Evolutionary conservation across 2,329 filamentous ascomycete genomes (phyloP).

Genomic region (Trichoderma sp.): DNA sequence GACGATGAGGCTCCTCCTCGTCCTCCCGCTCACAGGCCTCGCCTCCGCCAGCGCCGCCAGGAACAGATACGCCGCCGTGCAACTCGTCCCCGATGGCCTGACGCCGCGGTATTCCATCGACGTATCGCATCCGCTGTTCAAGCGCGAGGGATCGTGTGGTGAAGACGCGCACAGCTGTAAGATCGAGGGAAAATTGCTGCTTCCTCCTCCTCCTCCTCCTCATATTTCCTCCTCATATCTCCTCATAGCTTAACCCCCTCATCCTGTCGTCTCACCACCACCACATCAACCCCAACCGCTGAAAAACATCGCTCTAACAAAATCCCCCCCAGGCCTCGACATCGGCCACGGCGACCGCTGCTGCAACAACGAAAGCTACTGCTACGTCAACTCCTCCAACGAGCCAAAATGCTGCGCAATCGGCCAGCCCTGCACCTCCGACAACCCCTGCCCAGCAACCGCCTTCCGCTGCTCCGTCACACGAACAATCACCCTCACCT

Average conservation of each 20-base stretch:
- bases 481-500: constrained; percentile 32
- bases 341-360: constrained; percentile 44
- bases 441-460: constrained; percentile 42
- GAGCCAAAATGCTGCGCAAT: constrained; percentile 47
- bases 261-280: too few species aligned
- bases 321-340: constrained; percentile 42
- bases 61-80: constrained; percentile 32
- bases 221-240: not conserved
- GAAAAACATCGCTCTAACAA: not conserved
- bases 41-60: constrained; percentile 22
- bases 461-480: constrained; percentile 42
- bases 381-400: constrained; percentile 45
- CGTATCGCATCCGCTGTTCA: constrained; percentile 36
- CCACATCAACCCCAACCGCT: too few species aligned
- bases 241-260: too few species aligned
- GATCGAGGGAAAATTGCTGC: constrained; percentile 29
- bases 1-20: constrained; percentile 24
- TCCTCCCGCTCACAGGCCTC: constrained; percentile 13
- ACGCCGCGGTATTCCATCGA: constrained; percentile 39
- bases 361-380: constrained; percentile 50
- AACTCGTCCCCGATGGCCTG: constrained; percentile 36
- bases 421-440: constrained; percentile 45
- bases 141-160: constrained; percentile 37
- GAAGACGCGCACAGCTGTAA: constrained; percentile 40
- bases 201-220: not conserved